These are phyloP conservation scores for Penstemon barbatus DNA, from an alignment of 257 asterid species.

Conservation along the genomic window DNA sequence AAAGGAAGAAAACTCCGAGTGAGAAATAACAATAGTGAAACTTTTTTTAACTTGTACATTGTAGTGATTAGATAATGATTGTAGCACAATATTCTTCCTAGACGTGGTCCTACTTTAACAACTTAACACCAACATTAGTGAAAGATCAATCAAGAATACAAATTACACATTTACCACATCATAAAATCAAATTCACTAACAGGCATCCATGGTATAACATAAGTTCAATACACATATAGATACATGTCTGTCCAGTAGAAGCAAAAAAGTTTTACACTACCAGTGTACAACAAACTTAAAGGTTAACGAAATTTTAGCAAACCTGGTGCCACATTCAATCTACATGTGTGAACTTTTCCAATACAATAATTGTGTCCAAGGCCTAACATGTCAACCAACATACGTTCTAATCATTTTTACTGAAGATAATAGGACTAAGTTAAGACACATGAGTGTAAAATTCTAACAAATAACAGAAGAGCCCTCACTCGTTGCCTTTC, in stretches of 20 bases:
- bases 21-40: background rate
- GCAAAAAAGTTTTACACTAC: background rate
- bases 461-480: background rate
- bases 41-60: background rate
- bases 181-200: background rate
- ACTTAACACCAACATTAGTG: background rate
- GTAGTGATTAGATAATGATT: background rate
- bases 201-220: background rate
- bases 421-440: background rate
- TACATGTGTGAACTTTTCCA: background rate
- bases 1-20: slow-evolving; percentile 8
- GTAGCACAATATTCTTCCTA: background rate
- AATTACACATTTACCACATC: background rate
- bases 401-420: too few relatives aligned
- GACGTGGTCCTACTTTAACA: background rate
- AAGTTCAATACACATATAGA: background rate
- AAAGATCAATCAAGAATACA: background rate
- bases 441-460: background rate
- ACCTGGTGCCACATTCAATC: background rate
- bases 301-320: background rate
- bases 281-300: background rate
- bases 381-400: too few relatives aligned
- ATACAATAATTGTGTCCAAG: too few relatives aligned
- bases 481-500: too few relatives aligned
- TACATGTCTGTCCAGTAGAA: background rate